Base-by-base conservation (phyloP, 2,329 filamentous ascomycete species). In the Clonostachys rhizophaga region DNA sequence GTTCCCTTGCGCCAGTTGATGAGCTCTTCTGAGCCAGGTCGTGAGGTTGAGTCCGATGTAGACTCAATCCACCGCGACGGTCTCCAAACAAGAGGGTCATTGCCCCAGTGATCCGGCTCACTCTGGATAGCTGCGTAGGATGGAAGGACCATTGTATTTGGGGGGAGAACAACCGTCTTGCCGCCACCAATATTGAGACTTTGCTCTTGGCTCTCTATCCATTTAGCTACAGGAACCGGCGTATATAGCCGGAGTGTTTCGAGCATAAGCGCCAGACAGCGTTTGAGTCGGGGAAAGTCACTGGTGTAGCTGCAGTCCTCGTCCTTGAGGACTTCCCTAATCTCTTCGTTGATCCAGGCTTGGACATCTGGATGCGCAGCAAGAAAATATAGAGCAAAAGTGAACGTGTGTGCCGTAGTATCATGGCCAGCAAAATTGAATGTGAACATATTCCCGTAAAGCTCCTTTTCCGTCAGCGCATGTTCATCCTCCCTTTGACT, bases 391-490 rank as follows among this genome's bases (percentile, higher is more conserved):
- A 74, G 54, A 1, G 65, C 58, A 45, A 67, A 76, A 1, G 65
- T 64, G 7, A 78, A 54, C 0, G 68, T 68, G 33, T 72, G 68
- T 1, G 74, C 70, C 0, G 73, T 74, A 0, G 74, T 77, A 48
- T 79, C 75, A 48, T 77, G 72, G 1, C 75, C 75, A 0, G 75
- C 75, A 44, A 78, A 62, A 42, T 71, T 75, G 50, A 76, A 67
- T 2, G 70, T 58, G 45, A 74, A 75, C 42, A 75, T 58, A 40
- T 77, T 77, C 11, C 74, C 72, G 39, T 71, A 70, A 5, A 79
- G 68, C 49, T 79, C 74, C 0, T 51, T 50, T 40, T 69, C 65
- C 7, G 40, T 42, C n/a, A 42, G 16, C n/a, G n/a, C 40, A 13
- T n/a, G 13, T 13, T 18, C 40, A 24, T 16, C 18, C 34, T 35